Evolutionary conservation across 225 moss, liverwort and hornwort genomes (phyloP).

Genomic region (Pleurozium schreberi): DNA sequence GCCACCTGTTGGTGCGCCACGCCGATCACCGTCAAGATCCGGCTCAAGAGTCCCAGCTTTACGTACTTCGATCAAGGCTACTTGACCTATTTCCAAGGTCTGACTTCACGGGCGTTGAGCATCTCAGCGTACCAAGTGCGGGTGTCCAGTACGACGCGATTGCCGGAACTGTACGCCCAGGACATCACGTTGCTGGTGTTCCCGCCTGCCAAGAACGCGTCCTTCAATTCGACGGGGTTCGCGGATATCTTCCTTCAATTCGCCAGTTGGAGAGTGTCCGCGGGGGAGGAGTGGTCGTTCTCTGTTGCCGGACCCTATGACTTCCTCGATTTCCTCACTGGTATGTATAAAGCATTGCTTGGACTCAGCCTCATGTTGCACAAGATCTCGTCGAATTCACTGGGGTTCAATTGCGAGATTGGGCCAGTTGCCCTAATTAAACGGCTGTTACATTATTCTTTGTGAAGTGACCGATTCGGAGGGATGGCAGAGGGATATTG

Average conservation of each 20-base stretch:
- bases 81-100: constrained; percentile 1
- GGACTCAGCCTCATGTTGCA: background rate
- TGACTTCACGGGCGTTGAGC: constrained; percentile 4
- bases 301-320: constrained; percentile 33
- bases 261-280: constrained; percentile 17
- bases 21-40: constrained; percentile 23
- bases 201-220: background rate
- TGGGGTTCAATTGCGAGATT: background rate
- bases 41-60: constrained; percentile 41
- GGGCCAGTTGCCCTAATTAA: background rate
- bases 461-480: background rate
- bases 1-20: constrained; percentile 20
- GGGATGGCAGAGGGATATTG: background rate
- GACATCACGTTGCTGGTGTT: constrained; percentile 25
- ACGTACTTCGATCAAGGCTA: constrained; percentile 24
- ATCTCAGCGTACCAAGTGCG: constrained; percentile 6
- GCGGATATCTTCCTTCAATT: background rate
- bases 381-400: background rate
- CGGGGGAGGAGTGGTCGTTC: constrained; percentile 22
- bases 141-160: background rate
- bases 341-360: background rate
- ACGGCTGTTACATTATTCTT: background rate
- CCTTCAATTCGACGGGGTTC: background rate
- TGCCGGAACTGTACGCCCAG: background rate
- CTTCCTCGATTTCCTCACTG: constrained; percentile 1